phyloP scores from a whole-genome alignment of 2,329 filamentous ascomycete species.

The Rutstroemia sp. region DNA sequence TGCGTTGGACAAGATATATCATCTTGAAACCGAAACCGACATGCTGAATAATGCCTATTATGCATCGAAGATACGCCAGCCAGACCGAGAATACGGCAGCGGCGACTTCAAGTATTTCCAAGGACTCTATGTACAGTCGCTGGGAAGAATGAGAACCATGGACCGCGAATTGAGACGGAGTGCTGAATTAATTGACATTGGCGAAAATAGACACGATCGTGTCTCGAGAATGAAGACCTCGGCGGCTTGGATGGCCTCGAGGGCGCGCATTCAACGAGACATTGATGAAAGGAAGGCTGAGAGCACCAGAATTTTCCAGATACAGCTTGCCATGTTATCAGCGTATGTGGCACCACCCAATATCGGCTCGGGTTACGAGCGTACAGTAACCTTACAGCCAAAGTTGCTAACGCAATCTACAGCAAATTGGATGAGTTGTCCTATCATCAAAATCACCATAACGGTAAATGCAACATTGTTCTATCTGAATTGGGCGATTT shows the following conservation, averaged over 20 bases:
- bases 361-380: background rate
- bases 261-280: conserved; percentile 14
- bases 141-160: conserved; percentile 15
- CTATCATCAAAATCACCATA: conserved; percentile 20
- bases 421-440: conserved; percentile 21
- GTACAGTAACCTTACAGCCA: background rate
- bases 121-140: conserved; percentile 13
- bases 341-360: conserved; percentile 13
- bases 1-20: conserved; percentile 18
- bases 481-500: conserved; percentile 8
- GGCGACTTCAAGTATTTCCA: conserved; percentile 21
- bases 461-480: conserved; percentile 12
- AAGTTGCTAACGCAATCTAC: conserved; percentile 4
- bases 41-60: conserved; percentile 20
- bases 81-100: conserved; percentile 13
- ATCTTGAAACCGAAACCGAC: conserved; percentile 18
- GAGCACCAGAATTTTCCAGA: conserved; percentile 18
- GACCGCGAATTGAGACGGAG: conserved; percentile 13
- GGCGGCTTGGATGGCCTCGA: conserved; percentile 17
- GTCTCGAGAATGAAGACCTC: conserved; percentile 17
- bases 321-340: conserved; percentile 19
- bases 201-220: conserved; percentile 14
- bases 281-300: conserved; percentile 18
- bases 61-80: conserved; percentile 17
- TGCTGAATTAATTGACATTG: conserved; percentile 11